Conservation (phyloP, 768 basidiomycete species). For the Trametes cingulata region DNA sequence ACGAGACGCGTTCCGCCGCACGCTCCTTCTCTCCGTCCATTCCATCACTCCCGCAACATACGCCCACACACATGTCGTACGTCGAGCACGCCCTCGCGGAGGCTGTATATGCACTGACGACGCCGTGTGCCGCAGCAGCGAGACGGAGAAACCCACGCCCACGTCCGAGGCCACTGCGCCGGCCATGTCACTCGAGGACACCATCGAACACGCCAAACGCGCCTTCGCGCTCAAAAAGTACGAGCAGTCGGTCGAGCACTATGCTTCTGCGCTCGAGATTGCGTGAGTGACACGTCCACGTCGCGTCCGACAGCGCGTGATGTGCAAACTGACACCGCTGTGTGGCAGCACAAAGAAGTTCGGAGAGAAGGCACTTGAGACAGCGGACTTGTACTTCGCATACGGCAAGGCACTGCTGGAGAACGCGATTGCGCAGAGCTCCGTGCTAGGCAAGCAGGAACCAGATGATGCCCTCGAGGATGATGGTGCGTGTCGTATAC, state of each 20-base stretch:
- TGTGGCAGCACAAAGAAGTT: constrained; percentile 62
- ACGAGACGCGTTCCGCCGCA: constrained; percentile 19
- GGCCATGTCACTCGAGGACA: constrained; percentile 45
- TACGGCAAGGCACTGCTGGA: constrained; percentile 94
- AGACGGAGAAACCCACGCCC: constrained; percentile 14
- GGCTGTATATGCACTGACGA: not conserved
- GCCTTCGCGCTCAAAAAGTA: constrained; percentile 86
- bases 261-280: constrained; percentile 81
- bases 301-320: constrained; percentile 7
- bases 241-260: constrained; percentile 82
- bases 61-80: constrained; percentile 14
- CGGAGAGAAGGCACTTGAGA: constrained; percentile 80
- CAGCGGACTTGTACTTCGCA: constrained; percentile 83
- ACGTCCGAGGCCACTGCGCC: constrained; percentile 14
- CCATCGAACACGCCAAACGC: constrained; percentile 80
- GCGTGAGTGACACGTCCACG: constrained; percentile 57
- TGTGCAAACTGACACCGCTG: constrained; percentile 9
- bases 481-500: constrained; percentile 32
- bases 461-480: constrained; percentile 50
- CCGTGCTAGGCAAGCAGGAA: constrained; percentile 90
- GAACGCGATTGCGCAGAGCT: constrained; percentile 83
- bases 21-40: constrained; percentile 3
- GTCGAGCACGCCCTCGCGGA: not conserved
- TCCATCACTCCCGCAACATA: not conserved
- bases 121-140: not conserved